These are phyloP conservation scores for Pseudogymnoascus destructans DNA, from an alignment of 2,329 filamentous ascomycete species.

Conservation along the genomic window DNA sequence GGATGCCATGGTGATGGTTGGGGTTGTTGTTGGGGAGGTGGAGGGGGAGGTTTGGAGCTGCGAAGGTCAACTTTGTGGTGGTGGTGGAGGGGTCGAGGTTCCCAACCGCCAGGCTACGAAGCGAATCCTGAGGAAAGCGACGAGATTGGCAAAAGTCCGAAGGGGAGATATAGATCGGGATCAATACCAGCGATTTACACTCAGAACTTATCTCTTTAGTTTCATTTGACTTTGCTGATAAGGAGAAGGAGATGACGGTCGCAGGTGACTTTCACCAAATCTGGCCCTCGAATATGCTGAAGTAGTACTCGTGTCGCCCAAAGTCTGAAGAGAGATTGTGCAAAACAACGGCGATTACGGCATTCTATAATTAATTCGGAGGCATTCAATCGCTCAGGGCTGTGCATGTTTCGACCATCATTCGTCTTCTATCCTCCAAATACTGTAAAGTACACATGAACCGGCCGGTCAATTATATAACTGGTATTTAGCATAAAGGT, in stretches of 20 bases:
- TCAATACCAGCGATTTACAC: background rate
- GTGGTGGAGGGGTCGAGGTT: slow-evolving; percentile 17
- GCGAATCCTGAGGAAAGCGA: background rate
- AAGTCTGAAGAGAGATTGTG: no score
- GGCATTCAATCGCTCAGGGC: background rate
- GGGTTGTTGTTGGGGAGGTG: background rate
- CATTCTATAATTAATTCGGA: background rate
- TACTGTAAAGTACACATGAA: background rate
- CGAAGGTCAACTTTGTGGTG: background rate
- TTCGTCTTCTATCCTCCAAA: background rate
- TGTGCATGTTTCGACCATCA: background rate
- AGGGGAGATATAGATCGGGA: background rate
- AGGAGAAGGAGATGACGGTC: no score
- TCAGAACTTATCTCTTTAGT: background rate
- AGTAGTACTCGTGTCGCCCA: no score
- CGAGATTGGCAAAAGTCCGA: background rate
- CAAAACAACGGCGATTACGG: no score
- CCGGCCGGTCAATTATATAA: background rate
- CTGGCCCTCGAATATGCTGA: no score
- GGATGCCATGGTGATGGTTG: slow-evolving; percentile 21
- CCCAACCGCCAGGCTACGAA: slow-evolving; percentile 1
- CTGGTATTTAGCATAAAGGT: background rate
- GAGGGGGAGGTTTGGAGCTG: slow-evolving; percentile 2
- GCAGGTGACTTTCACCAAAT: no score
- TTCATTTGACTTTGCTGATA: background rate